Conservation (phyloP, 148 eudicot species). For the Persicaria tinctoria region DNA sequence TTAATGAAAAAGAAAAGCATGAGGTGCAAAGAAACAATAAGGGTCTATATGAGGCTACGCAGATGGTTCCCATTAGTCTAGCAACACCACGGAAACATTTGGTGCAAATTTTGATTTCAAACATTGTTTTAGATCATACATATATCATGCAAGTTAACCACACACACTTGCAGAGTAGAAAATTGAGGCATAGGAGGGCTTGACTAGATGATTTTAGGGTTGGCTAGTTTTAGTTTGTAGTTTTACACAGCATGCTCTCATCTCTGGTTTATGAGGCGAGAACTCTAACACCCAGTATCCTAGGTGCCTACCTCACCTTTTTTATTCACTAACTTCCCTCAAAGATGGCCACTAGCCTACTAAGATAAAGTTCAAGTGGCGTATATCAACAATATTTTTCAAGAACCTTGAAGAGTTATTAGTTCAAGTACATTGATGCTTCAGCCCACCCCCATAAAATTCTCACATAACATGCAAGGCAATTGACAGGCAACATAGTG, state of each 20-base stretch:
- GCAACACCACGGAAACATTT: background rate
- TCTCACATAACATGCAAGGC: background rate
- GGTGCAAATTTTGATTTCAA: background rate
- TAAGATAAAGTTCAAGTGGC: background rate
- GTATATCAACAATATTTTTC: background rate
- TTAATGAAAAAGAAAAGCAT: too few relatives aligned
- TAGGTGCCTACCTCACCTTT: background rate
- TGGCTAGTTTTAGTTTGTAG: background rate
- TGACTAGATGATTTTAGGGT: background rate
- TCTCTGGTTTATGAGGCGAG: background rate
- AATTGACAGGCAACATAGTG: conserved; percentile 6
- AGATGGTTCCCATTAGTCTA: too few relatives aligned
- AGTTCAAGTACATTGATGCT: background rate
- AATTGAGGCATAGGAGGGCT: background rate
- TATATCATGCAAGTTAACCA: background rate
- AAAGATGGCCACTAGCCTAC: background rate
- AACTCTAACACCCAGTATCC: background rate
- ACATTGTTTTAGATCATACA: background rate
- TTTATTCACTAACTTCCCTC: background rate
- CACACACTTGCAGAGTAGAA: background rate
- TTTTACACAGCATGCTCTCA: background rate
- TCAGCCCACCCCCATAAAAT: background rate
- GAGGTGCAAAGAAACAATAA: too few relatives aligned
- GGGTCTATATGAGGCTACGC: too few relatives aligned
- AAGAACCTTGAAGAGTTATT: background rate